Conservation (phyloP, 208 protist genomes). For the Naegleria gruberi region DNA sequence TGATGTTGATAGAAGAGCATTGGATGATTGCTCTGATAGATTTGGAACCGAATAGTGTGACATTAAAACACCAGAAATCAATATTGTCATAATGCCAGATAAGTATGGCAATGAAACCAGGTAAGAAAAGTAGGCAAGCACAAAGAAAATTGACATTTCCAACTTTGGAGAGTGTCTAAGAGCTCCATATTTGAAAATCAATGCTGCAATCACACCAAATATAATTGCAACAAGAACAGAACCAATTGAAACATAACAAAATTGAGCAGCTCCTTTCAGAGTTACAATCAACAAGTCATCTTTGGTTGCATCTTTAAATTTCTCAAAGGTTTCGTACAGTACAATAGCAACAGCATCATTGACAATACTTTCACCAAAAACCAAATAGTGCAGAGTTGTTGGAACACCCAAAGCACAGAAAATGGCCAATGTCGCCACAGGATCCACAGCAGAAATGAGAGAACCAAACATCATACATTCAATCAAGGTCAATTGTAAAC, state of each 20-base stretch:
- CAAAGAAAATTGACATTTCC: slow-evolving; percentile 42
- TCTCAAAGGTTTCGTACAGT: slow-evolving; percentile 24
- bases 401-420: slow-evolving; percentile 45
- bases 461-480: slow-evolving; percentile 49
- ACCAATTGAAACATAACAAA: slow-evolving; percentile 35
- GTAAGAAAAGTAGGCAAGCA: slow-evolving; percentile 46
- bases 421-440: slow-evolving; percentile 67
- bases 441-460: slow-evolving; percentile 62
- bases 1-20: slow-evolving; percentile 9
- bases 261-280: slow-evolving; percentile 21
- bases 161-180: slow-evolving; percentile 26
- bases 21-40: not conserved
- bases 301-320: not conserved
- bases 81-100: slow-evolving; percentile 56
- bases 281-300: not conserved
- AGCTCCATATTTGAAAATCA: slow-evolving; percentile 34
- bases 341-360: slow-evolving; percentile 54
- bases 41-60: slow-evolving; percentile 40
- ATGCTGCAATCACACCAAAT: slow-evolving; percentile 11
- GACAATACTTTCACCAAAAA: slow-evolving; percentile 48
- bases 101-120: slow-evolving; percentile 44
- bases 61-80: slow-evolving; percentile 56
- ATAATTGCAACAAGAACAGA: slow-evolving; percentile 34
- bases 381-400: slow-evolving; percentile 32
- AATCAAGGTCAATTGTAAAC: slow-evolving; percentile 12